phyloP scores from a whole-genome alignment of 306 rosid genomes.

The Pueraria montana region DNA sequence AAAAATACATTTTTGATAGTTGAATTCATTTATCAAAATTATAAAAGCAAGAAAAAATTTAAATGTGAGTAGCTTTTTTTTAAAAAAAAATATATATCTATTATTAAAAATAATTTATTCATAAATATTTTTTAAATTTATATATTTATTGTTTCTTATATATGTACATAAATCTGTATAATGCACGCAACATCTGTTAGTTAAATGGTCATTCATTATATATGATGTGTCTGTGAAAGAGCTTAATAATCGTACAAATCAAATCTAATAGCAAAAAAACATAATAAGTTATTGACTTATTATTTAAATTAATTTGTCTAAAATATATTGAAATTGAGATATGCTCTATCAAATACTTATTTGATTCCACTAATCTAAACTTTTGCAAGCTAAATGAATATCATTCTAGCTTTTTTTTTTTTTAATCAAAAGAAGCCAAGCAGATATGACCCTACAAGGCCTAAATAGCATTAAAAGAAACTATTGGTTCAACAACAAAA shows the following conservation, averaged over 20 bases:
- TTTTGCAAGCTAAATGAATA: background rate
- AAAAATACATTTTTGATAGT: background rate
- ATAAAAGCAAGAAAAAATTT: background rate
- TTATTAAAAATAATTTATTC: background rate
- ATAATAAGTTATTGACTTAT: background rate
- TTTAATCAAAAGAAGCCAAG: no score
- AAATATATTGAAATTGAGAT: background rate
- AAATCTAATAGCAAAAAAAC: background rate
- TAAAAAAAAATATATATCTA: no score
- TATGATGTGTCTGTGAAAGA: background rate
- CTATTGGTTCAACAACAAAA: slow-evolving; percentile 1
- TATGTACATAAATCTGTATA: background rate
- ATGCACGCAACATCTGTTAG: background rate
- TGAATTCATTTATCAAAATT: background rate
- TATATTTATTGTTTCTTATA: background rate
- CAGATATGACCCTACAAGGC: no score
- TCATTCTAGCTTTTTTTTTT: background rate
- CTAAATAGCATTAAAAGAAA: no score
- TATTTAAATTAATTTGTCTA: background rate
- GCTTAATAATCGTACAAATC: background rate
- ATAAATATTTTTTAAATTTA: background rate
- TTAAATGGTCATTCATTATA: background rate
- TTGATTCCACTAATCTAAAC: background rate
- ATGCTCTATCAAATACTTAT: background rate
- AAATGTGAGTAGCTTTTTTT: background rate